Evolutionary conservation across 768 basidiomycete species (phyloP).

Genomic region (Thelephora ganbajun): DNA sequence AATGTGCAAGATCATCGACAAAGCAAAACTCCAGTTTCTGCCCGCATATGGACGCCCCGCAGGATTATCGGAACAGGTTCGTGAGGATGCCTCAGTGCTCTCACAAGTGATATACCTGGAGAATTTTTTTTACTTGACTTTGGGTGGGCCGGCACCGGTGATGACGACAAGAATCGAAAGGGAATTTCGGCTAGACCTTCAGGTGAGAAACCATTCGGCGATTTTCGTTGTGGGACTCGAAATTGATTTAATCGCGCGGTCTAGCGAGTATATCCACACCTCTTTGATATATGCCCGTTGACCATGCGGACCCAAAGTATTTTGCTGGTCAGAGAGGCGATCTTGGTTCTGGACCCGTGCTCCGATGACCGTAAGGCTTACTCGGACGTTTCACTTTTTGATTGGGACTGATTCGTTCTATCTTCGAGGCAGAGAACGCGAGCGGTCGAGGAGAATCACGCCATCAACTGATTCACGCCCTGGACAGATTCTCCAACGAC

Average conservation of each 20-base stretch:
- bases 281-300: neutral
- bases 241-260: neutral
- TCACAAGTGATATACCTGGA: neutral
- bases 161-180: neutral
- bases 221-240: neutral
- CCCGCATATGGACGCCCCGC: neutral
- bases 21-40: neutral
- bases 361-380: neutral
- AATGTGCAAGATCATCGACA: neutral
- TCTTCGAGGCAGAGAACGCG: neutral
- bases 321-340: neutral
- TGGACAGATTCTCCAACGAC: neutral
- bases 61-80: neutral
- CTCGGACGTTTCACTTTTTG: neutral
- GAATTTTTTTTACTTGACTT: neutral
- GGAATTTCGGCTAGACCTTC: neutral
- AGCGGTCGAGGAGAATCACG: neutral
- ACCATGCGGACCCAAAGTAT: neutral
- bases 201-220: neutral
- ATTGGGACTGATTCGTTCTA: neutral
- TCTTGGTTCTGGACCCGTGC: neutral
- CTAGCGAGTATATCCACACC: neutral
- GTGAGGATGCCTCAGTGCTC: neutral
- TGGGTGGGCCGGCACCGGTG: neutral
- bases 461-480: neutral